Conservation (phyloP, 169 alveolate species). For the Babesia microti region DNA sequence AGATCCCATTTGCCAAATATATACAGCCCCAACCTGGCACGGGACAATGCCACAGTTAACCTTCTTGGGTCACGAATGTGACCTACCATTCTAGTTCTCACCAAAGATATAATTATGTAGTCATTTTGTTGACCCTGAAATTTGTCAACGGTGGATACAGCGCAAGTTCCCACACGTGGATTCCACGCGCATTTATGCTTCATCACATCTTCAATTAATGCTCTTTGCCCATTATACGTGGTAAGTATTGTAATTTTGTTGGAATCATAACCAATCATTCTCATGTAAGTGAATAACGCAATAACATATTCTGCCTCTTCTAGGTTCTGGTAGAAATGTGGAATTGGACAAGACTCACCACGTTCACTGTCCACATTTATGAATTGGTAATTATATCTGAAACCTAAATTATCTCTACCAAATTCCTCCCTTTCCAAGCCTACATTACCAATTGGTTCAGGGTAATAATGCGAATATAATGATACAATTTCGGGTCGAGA, state of each 20-base stretch:
- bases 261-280: conserved; percentile 75
- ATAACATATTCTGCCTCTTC: conserved; percentile 86
- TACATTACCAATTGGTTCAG: conserved; percentile 14
- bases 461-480: conserved; percentile 76
- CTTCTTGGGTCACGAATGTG: conserved; percentile 84
- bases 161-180: conserved; percentile 61
- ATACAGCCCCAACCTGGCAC: conserved; percentile 84
- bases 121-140: conserved; percentile 85
- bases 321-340: conserved; percentile 80
- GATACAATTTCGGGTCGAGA: conserved; percentile 75
- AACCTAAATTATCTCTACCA: conserved; percentile 23
- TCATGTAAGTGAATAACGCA: conserved; percentile 81
- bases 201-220: conserved; percentile 67
- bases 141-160: conserved; percentile 73
- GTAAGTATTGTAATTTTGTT: conserved; percentile 71
- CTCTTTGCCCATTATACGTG: conserved; percentile 87
- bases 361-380: conserved; percentile 68
- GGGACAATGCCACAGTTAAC: conserved; percentile 83
- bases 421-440: conserved; percentile 5
- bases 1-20: conserved; percentile 60
- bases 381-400: conserved; percentile 64
- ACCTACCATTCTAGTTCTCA: conserved; percentile 75
- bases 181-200: conserved; percentile 66
- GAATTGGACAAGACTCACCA: conserved; percentile 77
- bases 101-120: conserved; percentile 76